Percentiles rank a stretch among this genome's conserved stretches.
These are phyloP conservation scores for Rhodofomes roseus DNA, from an alignment of 1,284 basidiomycete species.

Conservation along the genomic window DNA sequence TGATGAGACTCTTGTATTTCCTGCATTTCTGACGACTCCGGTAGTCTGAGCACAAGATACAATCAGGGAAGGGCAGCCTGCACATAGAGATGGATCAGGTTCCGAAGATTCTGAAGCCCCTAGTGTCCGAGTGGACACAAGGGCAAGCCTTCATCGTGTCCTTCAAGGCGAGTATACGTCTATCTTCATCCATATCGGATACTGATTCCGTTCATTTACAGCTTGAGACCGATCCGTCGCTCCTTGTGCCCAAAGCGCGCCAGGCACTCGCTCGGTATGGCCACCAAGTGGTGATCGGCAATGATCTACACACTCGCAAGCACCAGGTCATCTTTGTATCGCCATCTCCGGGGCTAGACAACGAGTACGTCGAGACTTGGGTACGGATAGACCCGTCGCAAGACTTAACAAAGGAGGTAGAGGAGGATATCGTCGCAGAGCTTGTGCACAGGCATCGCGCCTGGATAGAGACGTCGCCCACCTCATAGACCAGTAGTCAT, in stretches of 20 bases:
- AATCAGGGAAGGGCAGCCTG: conserved; percentile 90
- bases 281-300: conserved; percentile 96
- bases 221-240: conserved; percentile 87
- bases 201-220: conserved; percentile 29
- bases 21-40: too few species aligned
- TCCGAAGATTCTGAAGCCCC: conserved; percentile 89
- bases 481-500: neutral
- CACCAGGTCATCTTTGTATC: conserved; percentile 88
- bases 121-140: conserved; percentile 92
- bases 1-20: too few species aligned
- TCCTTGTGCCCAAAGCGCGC: conserved; percentile 90
- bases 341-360: conserved; percentile 20
- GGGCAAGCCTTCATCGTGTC: conserved; percentile 87
- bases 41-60: conserved; percentile 97
- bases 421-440: conserved; percentile 85
- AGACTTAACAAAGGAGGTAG: conserved; percentile 73
- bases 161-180: conserved; percentile 74
- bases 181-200: neutral
- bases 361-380: conserved; percentile 65
- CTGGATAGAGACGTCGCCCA: conserved; percentile 48
- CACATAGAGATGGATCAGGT: conserved; percentile 99
- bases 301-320: conserved; percentile 88
- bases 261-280: conserved; percentile 90
- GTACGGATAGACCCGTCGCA: conserved; percentile 55
- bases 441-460: conserved; percentile 69